Evolutionary conservation across 164 flowering plant species (phyloP).

Genomic region (Nymphaea colorata): DNA sequence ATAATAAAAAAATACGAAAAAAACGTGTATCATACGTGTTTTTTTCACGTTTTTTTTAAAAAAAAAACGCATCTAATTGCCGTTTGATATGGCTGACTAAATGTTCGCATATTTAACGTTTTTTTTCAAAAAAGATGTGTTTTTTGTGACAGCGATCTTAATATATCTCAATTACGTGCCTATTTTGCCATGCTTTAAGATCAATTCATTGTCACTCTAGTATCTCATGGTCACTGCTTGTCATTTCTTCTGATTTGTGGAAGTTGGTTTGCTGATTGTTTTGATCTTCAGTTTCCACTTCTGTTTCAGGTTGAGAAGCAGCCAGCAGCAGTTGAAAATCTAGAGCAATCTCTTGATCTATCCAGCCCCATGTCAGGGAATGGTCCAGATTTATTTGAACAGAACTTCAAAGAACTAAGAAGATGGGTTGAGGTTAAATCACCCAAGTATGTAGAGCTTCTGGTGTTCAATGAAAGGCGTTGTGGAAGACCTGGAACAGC

Average conservation of each 20-base stretch:
- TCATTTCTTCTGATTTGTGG: background rate
- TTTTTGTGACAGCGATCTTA: no score
- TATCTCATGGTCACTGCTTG: background rate
- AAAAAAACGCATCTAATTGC: no score
- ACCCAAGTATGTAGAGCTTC: constrained; percentile 56
- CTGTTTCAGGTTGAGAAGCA: constrained; percentile 23
- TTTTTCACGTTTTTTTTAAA: no score
- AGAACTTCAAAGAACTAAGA: constrained; percentile 67
- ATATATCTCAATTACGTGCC: no score
- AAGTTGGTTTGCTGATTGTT: background rate
- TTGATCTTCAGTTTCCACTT: background rate
- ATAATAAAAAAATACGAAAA: no score
- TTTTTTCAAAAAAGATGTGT: no score
- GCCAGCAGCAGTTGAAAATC: constrained; percentile 13
- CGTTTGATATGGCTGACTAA: no score
- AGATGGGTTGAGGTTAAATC: constrained; percentile 89
- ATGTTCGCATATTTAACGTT: no score
- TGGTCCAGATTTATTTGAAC: constrained; percentile 49
- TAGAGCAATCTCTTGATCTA: constrained; percentile 11
- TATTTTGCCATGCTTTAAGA: no score
- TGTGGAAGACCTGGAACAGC: constrained; percentile 68
- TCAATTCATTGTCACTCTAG: no score
- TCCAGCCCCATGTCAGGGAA: constrained; percentile 13
- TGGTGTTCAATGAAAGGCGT: constrained; percentile 56
- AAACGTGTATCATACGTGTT: no score